Conservation (phyloP, 2,329 filamentous ascomycete genomes). For the Nemania abortiva region DNA sequence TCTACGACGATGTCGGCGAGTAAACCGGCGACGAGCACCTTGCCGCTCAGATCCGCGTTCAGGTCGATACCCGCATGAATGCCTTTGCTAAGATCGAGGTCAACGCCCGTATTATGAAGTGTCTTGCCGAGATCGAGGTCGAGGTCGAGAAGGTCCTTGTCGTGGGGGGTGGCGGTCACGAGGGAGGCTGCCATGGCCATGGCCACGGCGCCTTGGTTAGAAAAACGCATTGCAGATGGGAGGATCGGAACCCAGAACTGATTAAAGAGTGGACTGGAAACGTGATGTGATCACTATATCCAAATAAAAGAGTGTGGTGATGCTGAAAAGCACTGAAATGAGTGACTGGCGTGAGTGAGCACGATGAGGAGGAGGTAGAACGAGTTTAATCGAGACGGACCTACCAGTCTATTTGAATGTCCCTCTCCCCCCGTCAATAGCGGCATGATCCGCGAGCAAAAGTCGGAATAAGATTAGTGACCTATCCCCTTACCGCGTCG, state of each 20-base stretch:
- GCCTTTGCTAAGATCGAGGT: constrained; percentile 45
- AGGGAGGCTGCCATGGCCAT: constrained; percentile 50
- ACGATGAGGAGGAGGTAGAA: constrained; percentile 41
- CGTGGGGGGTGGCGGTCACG: constrained; percentile 44
- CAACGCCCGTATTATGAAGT: constrained; percentile 15
- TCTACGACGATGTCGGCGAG: constrained; percentile 55
- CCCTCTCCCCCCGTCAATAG: constrained; percentile 30
- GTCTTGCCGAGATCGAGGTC: not conserved
- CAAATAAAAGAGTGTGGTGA: constrained; percentile 44
- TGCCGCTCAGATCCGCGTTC: constrained; percentile 46
- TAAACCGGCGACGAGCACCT: constrained; percentile 46
- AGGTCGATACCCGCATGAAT: constrained; percentile 45
- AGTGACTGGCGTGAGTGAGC: constrained; percentile 47
- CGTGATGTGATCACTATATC: constrained; percentile 39
- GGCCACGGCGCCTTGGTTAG: constrained; percentile 47
- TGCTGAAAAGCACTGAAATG: constrained; percentile 46
- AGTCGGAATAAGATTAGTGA: constrained; percentile 24
- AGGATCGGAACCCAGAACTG: constrained; percentile 33
- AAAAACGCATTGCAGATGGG: constrained; percentile 47
- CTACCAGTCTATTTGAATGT: constrained; percentile 45
- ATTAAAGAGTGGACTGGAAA: constrained; percentile 52
- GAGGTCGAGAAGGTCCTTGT: constrained; percentile 3
- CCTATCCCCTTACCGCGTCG: constrained; percentile 22
- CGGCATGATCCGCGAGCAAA: constrained; percentile 32
- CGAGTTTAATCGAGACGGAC: constrained; percentile 33